Percentiles rank a stretch among this genome's conserved stretches.
phyloP scores from a whole-genome alignment of 2,329 filamentous ascomycete genomes.

The Pseudopithomyces chartarum region DNA sequence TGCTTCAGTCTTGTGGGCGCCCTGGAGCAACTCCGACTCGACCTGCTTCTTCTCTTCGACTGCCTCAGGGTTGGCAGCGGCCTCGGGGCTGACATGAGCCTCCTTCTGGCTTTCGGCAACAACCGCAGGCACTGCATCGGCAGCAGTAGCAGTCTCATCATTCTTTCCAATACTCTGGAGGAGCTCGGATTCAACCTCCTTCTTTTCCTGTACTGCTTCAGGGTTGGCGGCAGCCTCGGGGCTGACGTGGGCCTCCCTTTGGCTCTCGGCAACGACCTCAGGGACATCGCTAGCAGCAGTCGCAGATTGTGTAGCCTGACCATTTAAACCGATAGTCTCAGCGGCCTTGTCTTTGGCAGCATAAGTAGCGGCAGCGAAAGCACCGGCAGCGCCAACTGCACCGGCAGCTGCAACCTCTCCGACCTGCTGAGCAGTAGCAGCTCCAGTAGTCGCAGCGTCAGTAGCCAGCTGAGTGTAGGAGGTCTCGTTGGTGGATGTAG shows the following conservation, averaged over 20 bases:
- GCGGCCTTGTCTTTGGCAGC: slow-evolving; percentile 43
- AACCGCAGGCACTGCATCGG: slow-evolving; percentile 44
- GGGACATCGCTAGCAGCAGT: slow-evolving; percentile 50
- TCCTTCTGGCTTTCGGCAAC: slow-evolving; percentile 74
- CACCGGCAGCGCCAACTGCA: slow-evolving; percentile 48
- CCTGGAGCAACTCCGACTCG: not conserved
- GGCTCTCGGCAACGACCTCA: slow-evolving; percentile 71
- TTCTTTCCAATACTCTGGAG: not conserved
- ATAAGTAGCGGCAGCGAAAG: slow-evolving; percentile 36
- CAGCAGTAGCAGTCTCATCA: not conserved
- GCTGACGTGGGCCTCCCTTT: slow-evolving; percentile 65
- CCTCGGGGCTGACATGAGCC: slow-evolving; percentile 67
- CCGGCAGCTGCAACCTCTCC: slow-evolving; percentile 37
- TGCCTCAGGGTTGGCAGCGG: slow-evolving; percentile 66
- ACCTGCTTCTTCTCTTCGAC: slow-evolving; percentile 70
- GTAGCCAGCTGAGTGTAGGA: slow-evolving; percentile 37
- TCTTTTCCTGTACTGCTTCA: slow-evolving; percentile 72
- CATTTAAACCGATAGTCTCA: slow-evolving; percentile 48
- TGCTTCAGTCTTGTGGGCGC: slow-evolving; percentile 21
- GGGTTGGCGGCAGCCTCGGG: slow-evolving; percentile 70
- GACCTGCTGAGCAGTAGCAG: slow-evolving; percentile 17
- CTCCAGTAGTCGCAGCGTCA: slow-evolving; percentile 39
- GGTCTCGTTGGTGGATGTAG: slow-evolving; percentile 50
- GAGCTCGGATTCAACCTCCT: slow-evolving; percentile 40
- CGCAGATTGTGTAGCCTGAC: slow-evolving; percentile 46